Evolutionary conservation across 148 eudicot species (phyloP).

Genomic region (Rhododendron molle): DNA sequence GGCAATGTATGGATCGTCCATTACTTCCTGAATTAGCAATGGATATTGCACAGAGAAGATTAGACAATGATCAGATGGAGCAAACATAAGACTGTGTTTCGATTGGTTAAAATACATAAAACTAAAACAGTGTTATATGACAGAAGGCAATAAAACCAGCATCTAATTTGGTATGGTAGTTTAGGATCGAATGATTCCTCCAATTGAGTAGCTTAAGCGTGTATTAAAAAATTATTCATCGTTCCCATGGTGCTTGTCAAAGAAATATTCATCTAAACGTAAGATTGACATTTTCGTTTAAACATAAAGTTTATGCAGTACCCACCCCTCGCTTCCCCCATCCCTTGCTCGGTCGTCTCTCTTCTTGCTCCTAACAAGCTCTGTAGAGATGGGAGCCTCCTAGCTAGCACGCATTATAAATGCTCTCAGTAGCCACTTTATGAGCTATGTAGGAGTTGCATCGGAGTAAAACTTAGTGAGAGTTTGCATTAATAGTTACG

Average conservation of each 20-base stretch:
- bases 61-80: constrained; percentile 3
- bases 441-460: no score
- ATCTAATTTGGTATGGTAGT: background rate
- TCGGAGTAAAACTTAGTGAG: background rate
- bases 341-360: background rate
- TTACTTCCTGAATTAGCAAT: constrained; percentile 52
- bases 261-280: background rate
- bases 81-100: constrained; percentile 1
- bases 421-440: no score
- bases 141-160: background rate
- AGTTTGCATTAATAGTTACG: background rate
- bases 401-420: background rate
- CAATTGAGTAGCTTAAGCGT: background rate
- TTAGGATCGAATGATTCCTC: background rate
- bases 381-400: background rate
- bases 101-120: background rate
- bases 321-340: background rate
- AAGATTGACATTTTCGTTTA: background rate
- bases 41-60: background rate
- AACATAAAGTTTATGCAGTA: background rate
- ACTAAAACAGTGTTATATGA: background rate
- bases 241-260: background rate
- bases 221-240: background rate
- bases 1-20: constrained; percentile 92
- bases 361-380: background rate